Conservation (phyloP, 2,329 filamentous ascomycete genomes). For the Fusarium floridanum region DNA sequence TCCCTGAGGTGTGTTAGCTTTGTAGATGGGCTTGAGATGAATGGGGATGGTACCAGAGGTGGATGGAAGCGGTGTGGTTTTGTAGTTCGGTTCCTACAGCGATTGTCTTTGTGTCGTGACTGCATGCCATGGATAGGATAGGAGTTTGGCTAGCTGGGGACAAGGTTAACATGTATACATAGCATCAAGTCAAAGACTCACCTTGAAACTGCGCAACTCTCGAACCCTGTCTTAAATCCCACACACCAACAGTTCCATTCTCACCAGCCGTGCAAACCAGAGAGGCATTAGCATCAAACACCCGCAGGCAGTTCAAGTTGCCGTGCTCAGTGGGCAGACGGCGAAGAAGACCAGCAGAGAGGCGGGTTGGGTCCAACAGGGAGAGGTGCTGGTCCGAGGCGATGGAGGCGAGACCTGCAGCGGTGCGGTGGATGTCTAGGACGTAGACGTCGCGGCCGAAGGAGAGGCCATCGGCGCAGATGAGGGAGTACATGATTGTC, state of each 20-base stretch:
- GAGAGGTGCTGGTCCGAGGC: constrained; percentile 79
- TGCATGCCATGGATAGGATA: constrained; percentile 76
- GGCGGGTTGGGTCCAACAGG: constrained; percentile 70
- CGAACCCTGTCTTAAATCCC: constrained; percentile 70
- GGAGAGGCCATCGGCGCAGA: constrained; percentile 48
- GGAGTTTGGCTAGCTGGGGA: constrained; percentile 59
- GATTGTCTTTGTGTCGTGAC: constrained; percentile 67
- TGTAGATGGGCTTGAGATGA: neutral
- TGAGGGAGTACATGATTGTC: constrained; percentile 51
- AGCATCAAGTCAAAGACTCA: constrained; percentile 48
- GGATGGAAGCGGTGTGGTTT: constrained; percentile 71
- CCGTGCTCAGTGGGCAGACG: constrained; percentile 66
- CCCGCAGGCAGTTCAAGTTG: constrained; percentile 73
- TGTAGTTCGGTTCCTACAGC: constrained; percentile 81
- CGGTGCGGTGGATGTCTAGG: constrained; percentile 67
- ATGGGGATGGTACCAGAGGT: constrained; percentile 66
- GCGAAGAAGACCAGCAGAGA: constrained; percentile 65
- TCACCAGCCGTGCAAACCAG: constrained; percentile 78
- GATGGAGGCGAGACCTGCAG: constrained; percentile 69
- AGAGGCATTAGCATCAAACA: constrained; percentile 64
- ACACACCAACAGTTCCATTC: constrained; percentile 75
- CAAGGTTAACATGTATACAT: neutral
- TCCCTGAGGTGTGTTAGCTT: constrained; percentile 63
- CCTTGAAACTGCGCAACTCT: constrained; percentile 60
- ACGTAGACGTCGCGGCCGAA: constrained; percentile 65